A percentile compares a stretch with the other conserved stretches of the same genome.
phyloP scores from a whole-genome alignment of 768 basidiomycete genomes.

The Amanita rubescens region DNA sequence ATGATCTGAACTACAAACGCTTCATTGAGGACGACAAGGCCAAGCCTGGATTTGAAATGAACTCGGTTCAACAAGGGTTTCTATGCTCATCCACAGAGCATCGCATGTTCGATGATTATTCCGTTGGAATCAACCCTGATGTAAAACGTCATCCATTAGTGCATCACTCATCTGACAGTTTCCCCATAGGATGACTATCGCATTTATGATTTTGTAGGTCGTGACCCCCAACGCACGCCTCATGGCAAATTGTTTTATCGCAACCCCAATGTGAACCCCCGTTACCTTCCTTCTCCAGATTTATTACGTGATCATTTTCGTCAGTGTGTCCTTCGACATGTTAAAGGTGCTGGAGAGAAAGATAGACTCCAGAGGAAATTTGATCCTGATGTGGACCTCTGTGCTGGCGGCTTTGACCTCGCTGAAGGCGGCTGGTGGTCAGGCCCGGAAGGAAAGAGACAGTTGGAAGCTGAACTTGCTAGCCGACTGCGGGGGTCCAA shows the following conservation, averaged over 20 bases:
- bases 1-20: conserved; percentile 10
- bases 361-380: conserved; percentile 6
- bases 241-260: conserved; percentile 12
- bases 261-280: conserved; percentile 4
- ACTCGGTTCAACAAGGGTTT: conserved; percentile 16
- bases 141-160: conserved; percentile 3
- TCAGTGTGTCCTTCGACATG: conserved; percentile 15
- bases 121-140: conserved; percentile 15
- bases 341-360: conserved; percentile 11
- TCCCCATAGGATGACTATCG: conserved; percentile 9
- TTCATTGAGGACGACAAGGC: conserved; percentile 15
- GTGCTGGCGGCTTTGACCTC: conserved; percentile 11
- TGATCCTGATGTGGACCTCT: conserved; percentile 16
- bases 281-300: conserved; percentile 17
- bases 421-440: conserved; percentile 13
- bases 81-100: conserved; percentile 14
- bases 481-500: conserved; percentile 11
- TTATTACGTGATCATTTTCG: conserved; percentile 17
- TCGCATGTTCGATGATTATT: conserved; percentile 14
- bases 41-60: conserved; percentile 11
- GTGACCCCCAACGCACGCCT: conserved; percentile 10
- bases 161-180: background rate
- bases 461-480: conserved; percentile 14
- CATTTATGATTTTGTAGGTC: conserved; percentile 12
- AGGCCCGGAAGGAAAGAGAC: conserved; percentile 12